A percentile compares a stretch with the other conserved stretches of the same genome.
Conservation (phyloP, 2,329 filamentous ascomycete species). For the Podosphaera aphanis region DNA sequence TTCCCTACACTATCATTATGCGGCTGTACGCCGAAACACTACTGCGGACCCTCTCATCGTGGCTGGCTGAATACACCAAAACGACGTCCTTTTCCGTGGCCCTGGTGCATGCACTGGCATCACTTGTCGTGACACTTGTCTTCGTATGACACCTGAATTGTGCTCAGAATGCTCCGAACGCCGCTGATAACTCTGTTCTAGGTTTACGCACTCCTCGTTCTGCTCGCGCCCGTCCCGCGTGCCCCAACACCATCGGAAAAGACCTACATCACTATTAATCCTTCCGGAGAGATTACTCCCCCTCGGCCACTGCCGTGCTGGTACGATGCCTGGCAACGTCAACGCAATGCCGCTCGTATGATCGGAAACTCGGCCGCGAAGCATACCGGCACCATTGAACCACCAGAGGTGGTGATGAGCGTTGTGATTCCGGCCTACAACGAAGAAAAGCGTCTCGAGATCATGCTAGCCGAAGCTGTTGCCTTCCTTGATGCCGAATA, state of each 20-base stretch:
- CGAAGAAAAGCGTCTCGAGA: constrained; percentile 59
- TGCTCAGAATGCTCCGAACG: background rate
- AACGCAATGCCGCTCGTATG: constrained; percentile 27
- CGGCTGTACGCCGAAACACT: background rate
- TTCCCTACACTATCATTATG: background rate
- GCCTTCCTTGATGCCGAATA: constrained; percentile 62
- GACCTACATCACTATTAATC: constrained; percentile 52
- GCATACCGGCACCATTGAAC: constrained; percentile 36
- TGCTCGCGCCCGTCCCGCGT: constrained; percentile 64
- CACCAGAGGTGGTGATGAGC: constrained; percentile 63
- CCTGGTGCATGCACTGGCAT: constrained; percentile 3
- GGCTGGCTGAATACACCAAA: constrained; percentile 1
- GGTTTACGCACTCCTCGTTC: constrained; percentile 44
- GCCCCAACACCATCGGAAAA: constrained; percentile 56
- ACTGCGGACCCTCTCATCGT: background rate
- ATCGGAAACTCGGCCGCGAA: constrained; percentile 15
- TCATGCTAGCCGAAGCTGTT: constrained; percentile 78
- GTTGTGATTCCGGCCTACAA: constrained; percentile 93
- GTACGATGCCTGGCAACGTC: constrained; percentile 52
- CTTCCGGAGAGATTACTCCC: constrained; percentile 32
- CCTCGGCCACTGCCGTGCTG: constrained; percentile 53
- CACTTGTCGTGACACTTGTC: constrained; percentile 3
- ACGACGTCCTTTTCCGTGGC: constrained; percentile 3
- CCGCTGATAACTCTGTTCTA: constrained; percentile 13
- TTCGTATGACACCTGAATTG: constrained; percentile 2